phyloP scores from a whole-genome alignment of 352 stramenopile species.

The Blastocystis sp. region DNA sequence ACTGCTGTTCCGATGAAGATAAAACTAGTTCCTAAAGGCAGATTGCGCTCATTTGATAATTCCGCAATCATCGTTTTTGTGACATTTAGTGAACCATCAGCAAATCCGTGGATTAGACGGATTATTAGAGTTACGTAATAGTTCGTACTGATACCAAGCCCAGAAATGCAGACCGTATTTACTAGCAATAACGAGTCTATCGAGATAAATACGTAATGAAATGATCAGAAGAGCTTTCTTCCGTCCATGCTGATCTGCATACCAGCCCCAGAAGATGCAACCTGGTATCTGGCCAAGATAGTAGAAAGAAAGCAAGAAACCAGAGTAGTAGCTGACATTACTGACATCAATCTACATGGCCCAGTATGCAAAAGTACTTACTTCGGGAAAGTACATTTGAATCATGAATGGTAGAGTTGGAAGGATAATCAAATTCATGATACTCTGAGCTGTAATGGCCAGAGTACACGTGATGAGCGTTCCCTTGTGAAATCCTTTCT shows the following conservation, averaged over 20 bases:
- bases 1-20: slow-evolving; percentile 11
- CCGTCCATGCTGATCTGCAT: slow-evolving; percentile 41
- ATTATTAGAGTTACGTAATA: slow-evolving; percentile 51
- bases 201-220: background rate
- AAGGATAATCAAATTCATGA: background rate
- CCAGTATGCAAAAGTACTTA: background rate
- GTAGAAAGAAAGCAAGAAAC: background rate
- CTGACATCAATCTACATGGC: slow-evolving; percentile 39
- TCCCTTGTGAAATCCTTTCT: slow-evolving; percentile 28
- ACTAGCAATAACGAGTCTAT: background rate
- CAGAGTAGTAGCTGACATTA: slow-evolving; percentile 52
- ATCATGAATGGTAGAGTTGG: slow-evolving; percentile 37
- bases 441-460: background rate
- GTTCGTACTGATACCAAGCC: slow-evolving; percentile 22
- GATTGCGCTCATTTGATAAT: slow-evolving; percentile 34
- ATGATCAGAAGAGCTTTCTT: background rate
- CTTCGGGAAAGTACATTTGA: slow-evolving; percentile 24
- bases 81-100: background rate
- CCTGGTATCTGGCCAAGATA: slow-evolving; percentile 32
- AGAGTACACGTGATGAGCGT: background rate
- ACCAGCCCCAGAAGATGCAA: slow-evolving; percentile 47
- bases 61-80: slow-evolving; percentile 51
- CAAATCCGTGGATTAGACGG: slow-evolving; percentile 37
- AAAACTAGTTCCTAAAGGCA: slow-evolving; percentile 8
- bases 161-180: background rate